These are phyloP conservation scores for Porpolomopsis calyptriformis DNA, from an alignment of 768 basidiomycete genomes.

Conservation along the genomic window DNA sequence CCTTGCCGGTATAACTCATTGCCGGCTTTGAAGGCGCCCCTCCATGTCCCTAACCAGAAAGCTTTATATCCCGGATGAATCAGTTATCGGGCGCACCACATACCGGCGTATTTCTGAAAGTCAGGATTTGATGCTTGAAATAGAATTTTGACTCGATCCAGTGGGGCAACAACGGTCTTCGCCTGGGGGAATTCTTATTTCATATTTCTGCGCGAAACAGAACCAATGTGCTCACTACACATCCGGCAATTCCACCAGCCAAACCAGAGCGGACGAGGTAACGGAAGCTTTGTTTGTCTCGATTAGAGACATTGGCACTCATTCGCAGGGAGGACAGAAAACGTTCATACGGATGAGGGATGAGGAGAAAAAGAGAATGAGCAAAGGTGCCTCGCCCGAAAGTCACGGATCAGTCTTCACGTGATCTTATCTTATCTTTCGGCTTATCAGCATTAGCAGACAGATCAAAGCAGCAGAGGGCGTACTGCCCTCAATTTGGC, in stretches of 20 bases:
- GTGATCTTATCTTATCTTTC: too few relatives aligned
- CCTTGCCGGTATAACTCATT: slow-evolving; percentile 54
- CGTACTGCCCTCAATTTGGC: too few relatives aligned
- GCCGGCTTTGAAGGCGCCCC: slow-evolving; percentile 72
- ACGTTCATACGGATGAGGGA: too few relatives aligned
- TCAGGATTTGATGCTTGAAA: slow-evolving; percentile 97
- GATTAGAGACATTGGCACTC: slow-evolving; percentile 46
- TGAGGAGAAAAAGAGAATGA: too few relatives aligned
- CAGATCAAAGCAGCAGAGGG: too few relatives aligned
- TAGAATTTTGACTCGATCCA: slow-evolving; percentile 97
- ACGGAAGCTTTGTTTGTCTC: slow-evolving; percentile 45
- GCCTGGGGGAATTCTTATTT: slow-evolving; percentile 40
- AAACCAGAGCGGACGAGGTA: slow-evolving; percentile 73
- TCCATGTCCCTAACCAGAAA: slow-evolving; percentile 75
- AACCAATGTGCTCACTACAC: slow-evolving; percentile 54
- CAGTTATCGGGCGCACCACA: slow-evolving; percentile 18
- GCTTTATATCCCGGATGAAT: too few relatives aligned
- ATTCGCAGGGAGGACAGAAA: slow-evolving; percentile 29
- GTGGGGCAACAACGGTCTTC: slow-evolving; percentile 88
- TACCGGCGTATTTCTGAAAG: slow-evolving; percentile 87
- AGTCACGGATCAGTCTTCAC: too few relatives aligned
- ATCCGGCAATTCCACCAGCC: slow-evolving; percentile 90
- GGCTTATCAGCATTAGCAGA: too few relatives aligned
- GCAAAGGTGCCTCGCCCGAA: too few relatives aligned
- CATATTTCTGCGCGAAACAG: slow-evolving; percentile 8